Base-by-base conservation (phyloP, 2,329 filamentous ascomycete species). In the Aspergillus proliferans region DNA sequence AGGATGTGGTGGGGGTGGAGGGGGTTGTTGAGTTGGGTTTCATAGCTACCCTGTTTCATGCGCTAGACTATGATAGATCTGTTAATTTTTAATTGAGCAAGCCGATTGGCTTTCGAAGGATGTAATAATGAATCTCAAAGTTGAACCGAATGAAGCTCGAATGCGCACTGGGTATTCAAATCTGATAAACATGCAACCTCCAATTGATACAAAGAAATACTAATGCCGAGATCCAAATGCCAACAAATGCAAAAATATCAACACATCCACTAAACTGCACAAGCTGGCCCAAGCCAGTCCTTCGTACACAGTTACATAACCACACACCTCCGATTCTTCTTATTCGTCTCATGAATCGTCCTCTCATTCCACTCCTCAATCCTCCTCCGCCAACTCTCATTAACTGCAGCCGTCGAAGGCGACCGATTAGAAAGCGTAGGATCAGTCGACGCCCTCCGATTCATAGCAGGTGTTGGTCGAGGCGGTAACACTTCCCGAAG, bases 331-430 rank as follows among this genome's bases (percentile, higher is more conserved):
- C 67, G 58, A 46, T 56, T 60, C 45, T 61, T 67, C 47, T 60
- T 66, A 46, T 55, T 62, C 46, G 64, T 54, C 50, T 71, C 68
- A 22, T 63, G 59, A 33, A 70, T 67, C 9, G 66, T 70, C 41
- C 61, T 59, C 50, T 67, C 61, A 43, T 68, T 70, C 68, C 69
- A 70, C 47, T 70, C 65, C 41, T 68, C 64, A 47, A 71, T 70
- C 19, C 67, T 63, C 12, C 60, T 55, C 46, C 68, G 60, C 67
- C 68, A 68, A 47, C 65, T 65, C 48, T 70, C 64, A 38, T 62
- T 62, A 18, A 55, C 54, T 3, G 63, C 59, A 14, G 61, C 59
- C 15, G 58, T 53, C 26, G 64, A 59, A 18, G 56, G 55, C 24
- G 64, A 59, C 7, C 38, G 38, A 19, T 12, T 40, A 40, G 38